Conservation (phyloP, 768 basidiomycete species). For the Pholiota molesta region DNA sequence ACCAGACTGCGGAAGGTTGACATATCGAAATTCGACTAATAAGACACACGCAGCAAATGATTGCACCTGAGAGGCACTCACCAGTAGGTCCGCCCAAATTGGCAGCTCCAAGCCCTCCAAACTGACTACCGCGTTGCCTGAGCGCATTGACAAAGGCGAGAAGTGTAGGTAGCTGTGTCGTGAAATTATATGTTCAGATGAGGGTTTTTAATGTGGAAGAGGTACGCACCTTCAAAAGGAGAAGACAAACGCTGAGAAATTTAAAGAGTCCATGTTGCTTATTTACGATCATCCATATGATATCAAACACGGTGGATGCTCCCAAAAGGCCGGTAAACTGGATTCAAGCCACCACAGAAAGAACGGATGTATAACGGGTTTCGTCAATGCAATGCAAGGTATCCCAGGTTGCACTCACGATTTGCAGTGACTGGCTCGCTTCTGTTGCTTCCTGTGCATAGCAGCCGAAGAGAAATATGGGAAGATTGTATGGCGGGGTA, state of each 20-base stretch:
- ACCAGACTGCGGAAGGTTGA: conserved; percentile 56
- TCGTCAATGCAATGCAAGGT: background rate
- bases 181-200: background rate
- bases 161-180: conserved; percentile 59
- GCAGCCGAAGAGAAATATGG: conserved; percentile 79
- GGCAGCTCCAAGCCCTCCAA: conserved; percentile 48
- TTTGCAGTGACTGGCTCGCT: conserved; percentile 62
- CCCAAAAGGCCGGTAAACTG: conserved; percentile 71
- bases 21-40: conserved; percentile 6
- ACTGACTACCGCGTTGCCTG: conserved; percentile 60
- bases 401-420: conserved; percentile 41
- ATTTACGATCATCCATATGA: conserved; percentile 68
- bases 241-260: conserved; percentile 54
- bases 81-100: conserved; percentile 63
- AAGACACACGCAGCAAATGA: background rate
- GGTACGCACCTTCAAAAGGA: conserved; percentile 57
- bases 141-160: conserved; percentile 52
- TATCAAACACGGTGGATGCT: conserved; percentile 65
- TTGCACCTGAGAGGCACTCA: conserved; percentile 45
- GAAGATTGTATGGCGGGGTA: conserved; percentile 74
- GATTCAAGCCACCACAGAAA: background rate
- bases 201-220: background rate
- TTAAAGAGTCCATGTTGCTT: conserved; percentile 58
- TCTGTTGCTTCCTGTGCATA: conserved; percentile 75
- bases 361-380: background rate